Percentiles rank a stretch among this genome's conserved stretches.
phyloP scores from a whole-genome alignment of 805 yeast species.

The Wickerhamomyces hampshirensis region DNA sequence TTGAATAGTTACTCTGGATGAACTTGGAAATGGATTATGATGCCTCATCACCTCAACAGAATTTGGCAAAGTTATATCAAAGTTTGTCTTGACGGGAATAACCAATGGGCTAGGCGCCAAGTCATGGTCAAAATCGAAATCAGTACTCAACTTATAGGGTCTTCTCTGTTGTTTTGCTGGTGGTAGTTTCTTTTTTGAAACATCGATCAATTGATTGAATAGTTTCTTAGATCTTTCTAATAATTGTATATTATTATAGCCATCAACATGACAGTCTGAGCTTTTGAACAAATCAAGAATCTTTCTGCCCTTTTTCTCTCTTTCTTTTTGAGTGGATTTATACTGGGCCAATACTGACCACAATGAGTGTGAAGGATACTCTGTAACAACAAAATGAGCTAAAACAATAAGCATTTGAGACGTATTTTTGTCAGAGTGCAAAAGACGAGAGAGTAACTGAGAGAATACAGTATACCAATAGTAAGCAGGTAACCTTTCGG shows the following conservation, averaged over 20 bases:
- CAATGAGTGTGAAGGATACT: slow-evolving; percentile 79
- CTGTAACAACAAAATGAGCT: slow-evolving; percentile 47
- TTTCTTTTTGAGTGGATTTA: slow-evolving; percentile 48
- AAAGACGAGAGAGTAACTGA: slow-evolving; percentile 76
- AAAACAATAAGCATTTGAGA: slow-evolving; percentile 52
- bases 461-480: slow-evolving; percentile 83
- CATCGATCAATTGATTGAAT: slow-evolving; percentile 24
- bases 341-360: slow-evolving; percentile 77
- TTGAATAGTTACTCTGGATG: slow-evolving; percentile 48
- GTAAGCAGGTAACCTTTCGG: slow-evolving; percentile 44
- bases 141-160: slow-evolving; percentile 28
- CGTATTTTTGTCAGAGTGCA: slow-evolving; percentile 56
- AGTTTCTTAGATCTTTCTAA: slow-evolving; percentile 21
- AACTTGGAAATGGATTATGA: slow-evolving; percentile 40
- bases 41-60: slow-evolving; percentile 36
- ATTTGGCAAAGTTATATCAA: slow-evolving; percentile 61
- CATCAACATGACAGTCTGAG: slow-evolving; percentile 18
- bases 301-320: slow-evolving; percentile 41
- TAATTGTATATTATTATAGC: slow-evolving; percentile 14
- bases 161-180: slow-evolving; percentile 13
- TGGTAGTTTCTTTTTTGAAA: slow-evolving; percentile 20
- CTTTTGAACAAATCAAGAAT: slow-evolving; percentile 32
- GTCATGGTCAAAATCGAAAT: slow-evolving; percentile 38
- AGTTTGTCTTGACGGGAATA: slow-evolving; percentile 68
- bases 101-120: slow-evolving; percentile 50